These are phyloP conservation scores for Jacaranda copaia DNA, from an alignment of 257 asterid species.

Conservation along the genomic window DNA sequence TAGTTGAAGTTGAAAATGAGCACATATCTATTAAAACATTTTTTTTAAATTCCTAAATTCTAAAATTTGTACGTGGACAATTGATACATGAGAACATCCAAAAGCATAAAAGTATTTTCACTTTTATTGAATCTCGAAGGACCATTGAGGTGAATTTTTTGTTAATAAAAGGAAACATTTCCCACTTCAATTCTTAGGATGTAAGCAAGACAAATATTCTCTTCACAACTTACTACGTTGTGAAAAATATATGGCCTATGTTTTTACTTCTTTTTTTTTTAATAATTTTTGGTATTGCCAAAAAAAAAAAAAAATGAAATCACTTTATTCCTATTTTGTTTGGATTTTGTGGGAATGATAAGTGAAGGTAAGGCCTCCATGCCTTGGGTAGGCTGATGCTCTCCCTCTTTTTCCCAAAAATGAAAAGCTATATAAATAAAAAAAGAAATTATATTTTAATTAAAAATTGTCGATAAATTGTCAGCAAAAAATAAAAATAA, in stretches of 20 bases:
- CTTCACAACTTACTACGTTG: no score
- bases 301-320: constrained; percentile 10
- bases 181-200: no score
- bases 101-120: not conserved
- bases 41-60: not conserved
- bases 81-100: not conserved
- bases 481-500: not conserved
- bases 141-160: not conserved
- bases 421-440: constrained; percentile 4
- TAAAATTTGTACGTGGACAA: not conserved
- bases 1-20: no score
- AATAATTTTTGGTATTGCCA: not conserved
- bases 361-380: constrained; percentile 17
- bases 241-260: no score
- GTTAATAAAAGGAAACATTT: not conserved
- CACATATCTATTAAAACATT: no score
- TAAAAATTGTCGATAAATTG: not conserved
- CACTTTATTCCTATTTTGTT: constrained; percentile 43
- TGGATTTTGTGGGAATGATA: constrained; percentile 39
- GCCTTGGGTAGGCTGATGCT: constrained; percentile 25
- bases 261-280: not conserved
- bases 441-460: no score
- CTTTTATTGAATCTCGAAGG: not conserved
- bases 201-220: no score
- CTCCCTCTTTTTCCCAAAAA: constrained; percentile 1